These are phyloP conservation scores for Aegle marmelos DNA, from an alignment of 345 rosid genomes.

Conservation along the genomic window DNA sequence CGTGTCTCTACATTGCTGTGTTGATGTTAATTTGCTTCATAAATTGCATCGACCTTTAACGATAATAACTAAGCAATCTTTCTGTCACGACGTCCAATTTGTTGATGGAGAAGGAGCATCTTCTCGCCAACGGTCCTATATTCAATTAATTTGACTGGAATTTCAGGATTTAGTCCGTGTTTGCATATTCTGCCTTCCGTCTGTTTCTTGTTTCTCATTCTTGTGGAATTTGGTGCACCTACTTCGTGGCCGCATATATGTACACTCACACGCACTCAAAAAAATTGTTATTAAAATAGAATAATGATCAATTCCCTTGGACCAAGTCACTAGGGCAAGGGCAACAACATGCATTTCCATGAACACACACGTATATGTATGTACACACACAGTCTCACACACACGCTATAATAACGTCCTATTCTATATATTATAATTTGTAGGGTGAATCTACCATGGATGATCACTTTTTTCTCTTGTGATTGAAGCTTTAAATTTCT, in stretches of 20 bases:
- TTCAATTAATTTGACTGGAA: conserved; percentile 28
- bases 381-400: too few relatives aligned
- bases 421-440: too few relatives aligned
- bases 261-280: neutral
- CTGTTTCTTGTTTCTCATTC: conserved; percentile 38
- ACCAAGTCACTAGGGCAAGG: neutral
- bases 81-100: conserved; percentile 14
- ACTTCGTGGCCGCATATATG: too few relatives aligned
- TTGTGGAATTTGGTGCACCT: neutral
- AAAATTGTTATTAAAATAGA: neutral
- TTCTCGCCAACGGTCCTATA: neutral
- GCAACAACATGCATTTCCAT: neutral
- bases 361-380: too few relatives aligned
- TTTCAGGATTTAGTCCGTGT: conserved; percentile 29
- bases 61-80: conserved; percentile 29
- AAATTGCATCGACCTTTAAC: conserved; percentile 38
- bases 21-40: conserved; percentile 29
- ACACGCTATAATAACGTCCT: neutral
- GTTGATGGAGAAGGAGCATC: conserved; percentile 3
- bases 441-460: neutral
- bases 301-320: too few relatives aligned
- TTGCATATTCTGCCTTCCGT: conserved; percentile 35
- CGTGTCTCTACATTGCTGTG: conserved; percentile 37
- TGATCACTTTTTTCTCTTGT: neutral
- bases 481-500: neutral